A percentile compares a stretch with the other conserved stretches of the same genome.
These are phyloP conservation scores for Macrophomina phaseolina DNA, from an alignment of 2,329 filamentous ascomycete genomes.

Conservation along the genomic window DNA sequence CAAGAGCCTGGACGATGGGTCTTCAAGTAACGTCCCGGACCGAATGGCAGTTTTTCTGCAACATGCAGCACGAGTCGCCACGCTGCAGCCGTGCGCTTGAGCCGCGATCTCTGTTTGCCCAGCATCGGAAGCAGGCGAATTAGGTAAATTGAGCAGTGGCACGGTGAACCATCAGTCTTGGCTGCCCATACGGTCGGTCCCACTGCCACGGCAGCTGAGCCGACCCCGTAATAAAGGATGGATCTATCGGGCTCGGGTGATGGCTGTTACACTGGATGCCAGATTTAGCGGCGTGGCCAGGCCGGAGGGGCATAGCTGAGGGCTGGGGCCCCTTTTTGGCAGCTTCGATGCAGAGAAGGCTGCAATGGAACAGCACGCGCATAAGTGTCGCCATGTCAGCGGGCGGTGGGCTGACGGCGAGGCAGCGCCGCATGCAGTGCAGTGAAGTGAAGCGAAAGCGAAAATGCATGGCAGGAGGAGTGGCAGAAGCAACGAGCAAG, in stretches of 20 bases:
- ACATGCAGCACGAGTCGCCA: conserved; percentile 12
- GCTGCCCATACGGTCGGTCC: conserved; percentile 9
- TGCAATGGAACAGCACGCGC: conserved; percentile 23
- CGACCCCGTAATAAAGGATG: conserved; percentile 9
- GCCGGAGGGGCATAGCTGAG: conserved; percentile 5
- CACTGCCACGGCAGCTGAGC: conserved; percentile 3
- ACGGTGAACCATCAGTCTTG: not conserved
- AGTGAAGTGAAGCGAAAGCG: not conserved
- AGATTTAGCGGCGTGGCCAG: conserved; percentile 2
- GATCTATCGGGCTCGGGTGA: conserved; percentile 4
- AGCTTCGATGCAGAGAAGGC: conserved; percentile 15
- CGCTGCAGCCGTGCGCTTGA: conserved; percentile 14
- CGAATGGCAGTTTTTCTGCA: conserved; percentile 3
- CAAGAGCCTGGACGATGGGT: conserved; percentile 12
- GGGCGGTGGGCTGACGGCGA: not conserved
- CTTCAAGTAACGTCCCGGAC: conserved; percentile 4
- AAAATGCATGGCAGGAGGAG: not conserved
- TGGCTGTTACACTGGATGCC: conserved; percentile 20
- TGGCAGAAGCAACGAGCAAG: conserved; percentile 5
- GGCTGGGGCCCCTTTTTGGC: not conserved
- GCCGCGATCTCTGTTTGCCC: conserved; percentile 17
- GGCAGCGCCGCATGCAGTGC: not conserved
- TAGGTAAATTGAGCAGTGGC: conserved; percentile 8
- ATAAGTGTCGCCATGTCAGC: conserved; percentile 14
- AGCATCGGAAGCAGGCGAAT: conserved; percentile 9